Evolutionary conservation across 352 stramenopile species (phyloP).

Genomic region (Elongisporangium prolatum): DNA sequence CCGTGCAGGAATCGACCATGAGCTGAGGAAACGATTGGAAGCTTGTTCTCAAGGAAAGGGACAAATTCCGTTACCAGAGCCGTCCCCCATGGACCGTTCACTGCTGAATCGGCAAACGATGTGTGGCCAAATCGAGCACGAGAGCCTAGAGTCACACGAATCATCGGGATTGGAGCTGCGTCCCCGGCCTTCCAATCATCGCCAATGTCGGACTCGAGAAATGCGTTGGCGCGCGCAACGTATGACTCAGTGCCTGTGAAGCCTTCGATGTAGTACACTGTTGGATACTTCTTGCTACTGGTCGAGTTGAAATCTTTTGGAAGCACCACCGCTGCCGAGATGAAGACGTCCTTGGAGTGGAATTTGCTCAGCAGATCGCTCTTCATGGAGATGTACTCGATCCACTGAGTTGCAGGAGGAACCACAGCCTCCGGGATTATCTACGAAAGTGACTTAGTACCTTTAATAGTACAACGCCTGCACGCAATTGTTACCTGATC

Average conservation of each 20-base stretch:
- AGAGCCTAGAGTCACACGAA: slow-evolving; percentile 68
- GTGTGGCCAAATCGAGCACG: slow-evolving; percentile 76
- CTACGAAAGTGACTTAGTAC: slow-evolving; percentile 4
- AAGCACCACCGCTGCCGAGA: slow-evolving; percentile 61
- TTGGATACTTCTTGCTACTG: slow-evolving; percentile 27
- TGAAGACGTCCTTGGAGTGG: slow-evolving; percentile 59
- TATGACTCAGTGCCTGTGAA: slow-evolving; percentile 69
- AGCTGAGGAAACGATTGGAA: slow-evolving; percentile 23
- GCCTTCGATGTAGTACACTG: slow-evolving; percentile 77
- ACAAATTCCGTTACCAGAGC: slow-evolving; percentile 70
- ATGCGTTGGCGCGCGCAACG: slow-evolving; percentile 48
- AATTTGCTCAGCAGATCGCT: slow-evolving; percentile 64
- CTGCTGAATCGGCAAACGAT: slow-evolving; percentile 62
- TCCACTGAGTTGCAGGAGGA: slow-evolving; percentile 40
- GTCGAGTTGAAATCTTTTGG: slow-evolving; percentile 45
- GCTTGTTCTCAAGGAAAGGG: slow-evolving; percentile 53
- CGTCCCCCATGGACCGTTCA: slow-evolving; percentile 63
- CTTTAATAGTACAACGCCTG: not conserved
- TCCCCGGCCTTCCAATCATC: slow-evolving; percentile 44
- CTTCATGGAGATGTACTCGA: slow-evolving; percentile 66
- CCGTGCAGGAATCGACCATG: slow-evolving; percentile 57
- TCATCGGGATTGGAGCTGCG: slow-evolving; percentile 49
- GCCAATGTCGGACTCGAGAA: slow-evolving; percentile 64
- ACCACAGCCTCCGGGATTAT: slow-evolving; percentile 38
- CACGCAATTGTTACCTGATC: slow-evolving; percentile 29